phyloP scores from a whole-genome alignment of 2,329 filamentous ascomycete species.

The Penicillium sclerotigenum region DNA sequence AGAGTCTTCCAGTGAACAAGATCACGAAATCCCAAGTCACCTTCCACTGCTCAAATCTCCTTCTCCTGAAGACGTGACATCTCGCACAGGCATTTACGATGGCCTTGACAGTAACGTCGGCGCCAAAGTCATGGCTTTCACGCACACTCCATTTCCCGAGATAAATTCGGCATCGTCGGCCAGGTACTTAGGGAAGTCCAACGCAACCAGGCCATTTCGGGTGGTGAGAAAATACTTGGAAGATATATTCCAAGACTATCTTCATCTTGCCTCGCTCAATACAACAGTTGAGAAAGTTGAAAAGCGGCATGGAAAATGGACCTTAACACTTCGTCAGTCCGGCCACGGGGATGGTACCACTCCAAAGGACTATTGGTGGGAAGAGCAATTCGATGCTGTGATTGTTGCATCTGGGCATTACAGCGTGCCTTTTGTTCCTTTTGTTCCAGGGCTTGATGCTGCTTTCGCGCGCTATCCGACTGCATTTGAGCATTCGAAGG shows the following conservation, averaged over 20 bases:
- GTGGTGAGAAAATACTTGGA: slow-evolving; percentile 25
- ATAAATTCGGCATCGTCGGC: slow-evolving; percentile 24
- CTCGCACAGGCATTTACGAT: slow-evolving; percentile 25
- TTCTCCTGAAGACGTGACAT: slow-evolving; percentile 20
- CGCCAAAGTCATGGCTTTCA: slow-evolving; percentile 27
- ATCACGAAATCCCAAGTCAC: slow-evolving; percentile 6
- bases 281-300: slow-evolving; percentile 32
- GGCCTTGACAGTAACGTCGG: slow-evolving; percentile 31
- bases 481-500: slow-evolving; percentile 39
- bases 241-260: slow-evolving; percentile 26
- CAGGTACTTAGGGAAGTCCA: slow-evolving; percentile 17
- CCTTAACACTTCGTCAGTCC: slow-evolving; percentile 27
- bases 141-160: slow-evolving; percentile 26
- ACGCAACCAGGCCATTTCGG: slow-evolving; percentile 26
- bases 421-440: slow-evolving; percentile 40
- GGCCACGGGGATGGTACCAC: slow-evolving; percentile 9
- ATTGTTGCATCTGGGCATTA: slow-evolving; percentile 46
- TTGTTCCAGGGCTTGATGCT: slow-evolving; percentile 35
- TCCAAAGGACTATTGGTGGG: slow-evolving; percentile 37
- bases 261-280: slow-evolving; percentile 29
- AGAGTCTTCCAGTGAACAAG: not conserved
- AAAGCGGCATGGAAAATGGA: slow-evolving; percentile 28
- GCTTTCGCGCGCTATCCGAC: slow-evolving; percentile 32
- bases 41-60: slow-evolving; percentile 21
- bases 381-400: slow-evolving; percentile 43